Evolutionary conservation across 768 basidiomycete genomes (phyloP), one percentile per base, ranked within the genome.

Genomic region (Leccinum obscurum): DNA sequence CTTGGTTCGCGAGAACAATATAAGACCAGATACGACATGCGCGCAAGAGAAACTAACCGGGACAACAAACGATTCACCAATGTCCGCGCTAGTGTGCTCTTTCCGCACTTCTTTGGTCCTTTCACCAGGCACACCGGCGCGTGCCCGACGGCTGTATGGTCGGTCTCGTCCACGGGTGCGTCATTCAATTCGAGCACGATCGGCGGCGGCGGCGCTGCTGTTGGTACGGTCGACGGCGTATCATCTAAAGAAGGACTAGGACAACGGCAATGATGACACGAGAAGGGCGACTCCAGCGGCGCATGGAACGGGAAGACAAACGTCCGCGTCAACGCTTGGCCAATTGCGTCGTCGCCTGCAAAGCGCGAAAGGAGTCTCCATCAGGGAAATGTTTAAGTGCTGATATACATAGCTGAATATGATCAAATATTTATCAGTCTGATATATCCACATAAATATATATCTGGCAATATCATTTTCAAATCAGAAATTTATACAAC

Each of bases 81-180:
- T 2, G 85, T 84, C 56, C 90, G 78, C 1, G 90, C 85, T 67
- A 98, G 89, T 0, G 92, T 93, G 62, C 93, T 96, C 73, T 99
- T 99, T 0, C 96, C 95, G 8, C 85, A 81, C 54, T 91, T 87
- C 73, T 92, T 95, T 1, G 91, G 83, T 1, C 96, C 96, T 68
- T 88, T 92, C 22, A 98, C 81, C 2, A 97, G 68, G 61, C 80
- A 87, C 0, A 88, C 75, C 0, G 76, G 70, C 0, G 75, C 70
- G 3, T 60, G 75, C 1, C 92, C 91, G 34, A 92, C 90, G n/a
- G 85, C 86, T 10, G 89, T 91, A 70, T 92, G 87, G 68, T 92
- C 90, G 14, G 81, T 78, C 34, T 73, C 76, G 26, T 82, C 77
- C 44, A 90, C 75, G 1, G 87, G 82, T 1, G 84, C 89, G 66